These are phyloP conservation scores for Flammula alnicola DNA, from an alignment of 1,284 basidiomycete genomes.

Conservation along the genomic window DNA sequence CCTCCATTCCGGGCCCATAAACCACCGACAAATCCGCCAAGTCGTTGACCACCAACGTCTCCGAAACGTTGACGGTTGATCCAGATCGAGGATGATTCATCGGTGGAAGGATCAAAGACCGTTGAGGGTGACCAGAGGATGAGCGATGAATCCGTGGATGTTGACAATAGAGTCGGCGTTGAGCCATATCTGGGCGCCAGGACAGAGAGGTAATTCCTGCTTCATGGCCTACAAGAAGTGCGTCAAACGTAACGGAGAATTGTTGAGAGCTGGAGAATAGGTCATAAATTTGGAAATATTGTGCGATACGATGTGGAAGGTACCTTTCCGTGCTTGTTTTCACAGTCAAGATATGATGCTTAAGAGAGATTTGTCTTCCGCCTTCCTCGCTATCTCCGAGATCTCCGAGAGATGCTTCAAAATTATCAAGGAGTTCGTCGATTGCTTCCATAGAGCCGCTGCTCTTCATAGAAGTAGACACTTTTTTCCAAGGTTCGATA, in stretches of 20 bases:
- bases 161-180: conserved; percentile 73
- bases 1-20: conserved; percentile 67
- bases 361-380: conserved; percentile 83
- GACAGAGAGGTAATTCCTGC: conserved; percentile 85
- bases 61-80: conserved; percentile 89
- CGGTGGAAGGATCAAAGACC: conserved; percentile 43
- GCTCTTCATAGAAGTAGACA: conserved; percentile 22
- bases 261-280: conserved; percentile 50
- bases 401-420: conserved; percentile 80
- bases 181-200: conserved; percentile 64
- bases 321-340: conserved; percentile 51
- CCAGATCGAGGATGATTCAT: conserved; percentile 76
- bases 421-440: conserved; percentile 84
- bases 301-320: background rate
- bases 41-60: conserved; percentile 85
- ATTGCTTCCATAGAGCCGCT: conserved; percentile 37
- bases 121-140: conserved; percentile 88
- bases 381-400: conserved; percentile 71
- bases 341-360: conserved; percentile 76
- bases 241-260: conserved; percentile 86
- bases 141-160: conserved; percentile 90
- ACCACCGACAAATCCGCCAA: conserved; percentile 90
- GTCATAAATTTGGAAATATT: conserved; percentile 15
- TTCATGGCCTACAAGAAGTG: conserved; percentile 91
- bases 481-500: conserved; percentile 51